Evolutionary conservation across 176 grass and related monocot species (phyloP).

Genomic region (Neostapfia colusana): DNA sequence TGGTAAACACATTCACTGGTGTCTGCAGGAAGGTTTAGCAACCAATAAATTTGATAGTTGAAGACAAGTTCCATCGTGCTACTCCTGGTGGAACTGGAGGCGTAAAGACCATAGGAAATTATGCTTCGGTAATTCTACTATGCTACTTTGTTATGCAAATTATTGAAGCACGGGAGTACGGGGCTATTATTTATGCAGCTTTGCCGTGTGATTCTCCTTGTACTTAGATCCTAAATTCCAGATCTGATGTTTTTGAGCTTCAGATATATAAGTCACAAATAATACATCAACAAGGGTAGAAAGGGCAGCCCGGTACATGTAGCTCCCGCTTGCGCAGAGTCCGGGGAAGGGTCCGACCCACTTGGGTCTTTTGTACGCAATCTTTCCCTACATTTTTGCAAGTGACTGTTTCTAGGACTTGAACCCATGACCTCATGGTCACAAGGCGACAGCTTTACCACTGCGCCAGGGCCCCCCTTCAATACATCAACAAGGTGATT

Average conservation of each 20-base stretch:
- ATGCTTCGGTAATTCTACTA: constrained; percentile 78
- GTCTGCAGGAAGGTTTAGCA: constrained; percentile 83
- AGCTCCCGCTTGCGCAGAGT: too few species aligned
- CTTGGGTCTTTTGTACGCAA: too few species aligned
- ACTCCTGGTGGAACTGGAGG: constrained; percentile 85
- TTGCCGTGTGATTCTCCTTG: constrained; percentile 10
- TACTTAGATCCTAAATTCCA: not conserved
- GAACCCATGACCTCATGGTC: too few species aligned
- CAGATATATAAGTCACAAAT: constrained; percentile 23
- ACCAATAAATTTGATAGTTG: constrained; percentile 94
- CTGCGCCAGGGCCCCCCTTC: too few species aligned
- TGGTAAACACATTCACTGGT: constrained; percentile 18
- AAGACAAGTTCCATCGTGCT: constrained; percentile 83
- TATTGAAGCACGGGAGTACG: not conserved
- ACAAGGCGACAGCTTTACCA: too few species aligned
- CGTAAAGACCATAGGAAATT: constrained; percentile 96
- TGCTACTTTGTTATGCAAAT: constrained; percentile 8
- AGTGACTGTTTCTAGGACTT: too few species aligned
- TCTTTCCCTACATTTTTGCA: too few species aligned
- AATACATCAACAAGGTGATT: not conserved
- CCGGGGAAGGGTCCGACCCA: too few species aligned
- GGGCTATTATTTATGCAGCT: not conserved
- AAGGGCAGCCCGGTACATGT: too few species aligned
- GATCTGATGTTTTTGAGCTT: constrained; percentile 24
- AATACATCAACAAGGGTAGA: too few species aligned